Evolutionary conservation across 2,329 filamentous ascomycete genomes (phyloP), one percentile per base, ranked within the genome.

Genomic region (Allantophomopsis cytisporea): DNA sequence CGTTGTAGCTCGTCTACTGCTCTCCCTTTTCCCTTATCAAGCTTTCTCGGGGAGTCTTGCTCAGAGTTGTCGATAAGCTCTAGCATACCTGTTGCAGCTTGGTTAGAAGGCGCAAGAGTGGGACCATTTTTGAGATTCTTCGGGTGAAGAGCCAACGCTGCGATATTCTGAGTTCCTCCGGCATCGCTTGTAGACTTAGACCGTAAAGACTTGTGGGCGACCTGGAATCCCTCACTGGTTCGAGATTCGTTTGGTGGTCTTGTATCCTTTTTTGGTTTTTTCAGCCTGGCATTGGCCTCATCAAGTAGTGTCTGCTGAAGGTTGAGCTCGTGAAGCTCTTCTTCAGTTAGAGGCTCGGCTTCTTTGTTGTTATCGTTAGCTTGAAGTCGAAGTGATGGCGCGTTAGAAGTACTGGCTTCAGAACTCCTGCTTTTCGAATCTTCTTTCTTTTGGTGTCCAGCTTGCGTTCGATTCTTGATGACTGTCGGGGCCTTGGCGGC

Each of bases 101-200:
- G 39, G 18, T 53, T 41, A 14, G 51, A 51, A 15, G 50, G 47
- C 13, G 50, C 50, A 13, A 51, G 28, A 39, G 50, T 53, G 17
- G 45, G 44, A n/a, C 45, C 37, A 20, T 49, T 47, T 39, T 53
- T 52, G 8, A 41, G 15, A 20, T 47, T 44, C 28, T 47, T 37
- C 23, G 43, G 43, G 7, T 48, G 31, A n/a, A 50, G 35, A 16
- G 45, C 39, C 17, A 38, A 37, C 11, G 37, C 42, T 17, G 36
- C 40, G 12, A 39, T 40, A 13, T 40, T 37, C 11, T 37, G 35
- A 7, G 17, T 28, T 2, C 23, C 23, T 10, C 23, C 44, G 12
- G 31, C 30, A 28, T 36, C 39, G 12, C 37, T 41, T 8, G 38
- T 33, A 35, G 43, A 42, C 16, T 33, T 44, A 13, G 47, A 43